Conservation (phyloP, 129 eudicot species). For the Artemisia annua region DNA sequence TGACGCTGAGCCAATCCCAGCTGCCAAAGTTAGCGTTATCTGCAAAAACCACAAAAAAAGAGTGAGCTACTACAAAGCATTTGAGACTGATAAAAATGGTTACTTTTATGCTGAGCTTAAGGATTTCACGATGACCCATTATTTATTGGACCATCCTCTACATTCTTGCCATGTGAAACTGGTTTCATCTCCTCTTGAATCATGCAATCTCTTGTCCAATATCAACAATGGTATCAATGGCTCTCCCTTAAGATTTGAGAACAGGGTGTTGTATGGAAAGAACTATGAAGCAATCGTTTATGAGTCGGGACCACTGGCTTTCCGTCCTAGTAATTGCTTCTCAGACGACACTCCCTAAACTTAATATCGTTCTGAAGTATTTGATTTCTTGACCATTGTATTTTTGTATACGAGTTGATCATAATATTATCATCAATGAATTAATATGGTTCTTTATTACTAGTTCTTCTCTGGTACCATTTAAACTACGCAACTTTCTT, state of each 20-base stretch:
- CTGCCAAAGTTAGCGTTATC: slow-evolving; percentile 72
- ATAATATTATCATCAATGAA: slow-evolving; percentile 10
- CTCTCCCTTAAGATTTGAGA: slow-evolving; percentile 66
- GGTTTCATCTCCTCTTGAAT: slow-evolving; percentile 68
- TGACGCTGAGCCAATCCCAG: slow-evolving; percentile 66
- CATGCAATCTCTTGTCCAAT: slow-evolving; percentile 64
- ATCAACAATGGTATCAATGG: slow-evolving; percentile 85
- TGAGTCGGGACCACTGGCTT: slow-evolving; percentile 78
- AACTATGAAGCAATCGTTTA: slow-evolving; percentile 77
- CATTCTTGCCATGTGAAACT: slow-evolving; percentile 82
- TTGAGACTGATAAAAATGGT: slow-evolving; percentile 53
- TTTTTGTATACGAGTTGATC: slow-evolving; percentile 22
- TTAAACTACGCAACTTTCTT: slow-evolving; percentile 16
- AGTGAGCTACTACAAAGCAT: slow-evolving; percentile 75
- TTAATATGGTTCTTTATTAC: slow-evolving; percentile 3
- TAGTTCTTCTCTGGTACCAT: background rate
- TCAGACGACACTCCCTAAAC: slow-evolving; percentile 36
- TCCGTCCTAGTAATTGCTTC: slow-evolving; percentile 63
- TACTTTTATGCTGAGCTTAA: slow-evolving; percentile 74
- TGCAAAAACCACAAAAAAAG: slow-evolving; percentile 77
- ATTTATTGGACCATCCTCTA: slow-evolving; percentile 85
- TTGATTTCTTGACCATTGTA: slow-evolving; percentile 20
- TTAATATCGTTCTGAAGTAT: slow-evolving; percentile 13
- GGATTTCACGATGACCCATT: slow-evolving; percentile 62
- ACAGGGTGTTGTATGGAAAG: slow-evolving; percentile 47